A percentile compares a stretch with the other conserved stretches of the same genome.
Evolutionary conservation across 495 filamentous ascomycete genomes (phyloP).

Genomic region (Aspergillus heteromorphus): DNA sequence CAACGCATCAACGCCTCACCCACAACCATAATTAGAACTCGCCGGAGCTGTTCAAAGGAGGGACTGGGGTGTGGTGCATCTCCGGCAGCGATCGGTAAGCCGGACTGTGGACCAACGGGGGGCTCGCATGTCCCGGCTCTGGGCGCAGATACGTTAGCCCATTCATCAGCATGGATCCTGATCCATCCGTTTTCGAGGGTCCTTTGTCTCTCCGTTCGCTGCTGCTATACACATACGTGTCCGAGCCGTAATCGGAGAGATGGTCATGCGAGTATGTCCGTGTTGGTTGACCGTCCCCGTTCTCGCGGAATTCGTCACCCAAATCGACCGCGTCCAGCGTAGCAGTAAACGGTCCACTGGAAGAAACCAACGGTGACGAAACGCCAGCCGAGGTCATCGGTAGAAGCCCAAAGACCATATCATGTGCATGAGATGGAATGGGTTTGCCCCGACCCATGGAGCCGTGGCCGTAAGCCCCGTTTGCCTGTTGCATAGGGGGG

Average conservation of each 20-base stretch:
- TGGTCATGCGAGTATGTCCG: constrained; percentile 21
- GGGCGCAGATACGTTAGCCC: constrained; percentile 34
- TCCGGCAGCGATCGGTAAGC: constrained; percentile 15
- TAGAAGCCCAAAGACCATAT: constrained; percentile 27
- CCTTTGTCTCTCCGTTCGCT: constrained; percentile 22
- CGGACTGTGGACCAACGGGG: constrained; percentile 6
- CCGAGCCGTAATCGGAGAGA: constrained; percentile 19
- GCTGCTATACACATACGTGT: constrained; percentile 34
- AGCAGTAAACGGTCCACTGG: constrained; percentile 14
- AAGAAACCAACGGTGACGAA: constrained; percentile 7
- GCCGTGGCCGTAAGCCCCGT: constrained; percentile 15
- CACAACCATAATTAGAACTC: constrained; percentile 8
- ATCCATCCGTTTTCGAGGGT: constrained; percentile 10
- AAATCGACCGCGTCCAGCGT: constrained; percentile 16
- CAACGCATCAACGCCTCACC: not conserved
- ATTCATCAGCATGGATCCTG: constrained; percentile 25
- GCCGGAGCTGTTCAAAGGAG: constrained; percentile 24
- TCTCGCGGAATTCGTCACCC: constrained; percentile 20
- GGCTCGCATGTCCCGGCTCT: constrained; percentile 18
- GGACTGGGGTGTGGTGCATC: constrained; percentile 21
- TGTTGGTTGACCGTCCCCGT: constrained; percentile 8
- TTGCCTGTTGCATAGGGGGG: constrained; percentile 7
- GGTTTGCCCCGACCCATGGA: constrained; percentile 17
- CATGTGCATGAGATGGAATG: constrained; percentile 16
- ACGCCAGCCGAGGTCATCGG: constrained; percentile 21